Evolutionary conservation across 306 rosid species (phyloP), one percentile per base, ranked within the genome.

Genomic region (Lathyrus oleraceus): DNA sequence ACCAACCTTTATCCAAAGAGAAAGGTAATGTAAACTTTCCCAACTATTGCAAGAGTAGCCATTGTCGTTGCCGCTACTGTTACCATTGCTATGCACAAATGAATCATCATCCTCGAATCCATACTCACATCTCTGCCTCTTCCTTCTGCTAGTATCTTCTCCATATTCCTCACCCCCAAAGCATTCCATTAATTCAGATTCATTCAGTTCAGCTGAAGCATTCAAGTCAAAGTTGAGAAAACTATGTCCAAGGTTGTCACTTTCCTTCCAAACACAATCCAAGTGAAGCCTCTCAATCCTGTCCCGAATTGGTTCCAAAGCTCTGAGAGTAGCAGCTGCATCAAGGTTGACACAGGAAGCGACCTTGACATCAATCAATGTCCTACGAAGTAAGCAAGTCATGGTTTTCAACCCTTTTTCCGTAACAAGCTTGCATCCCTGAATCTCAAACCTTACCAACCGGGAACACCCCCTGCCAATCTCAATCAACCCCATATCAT

Each of bases 401-500:
- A 92, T 45, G 21, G 98, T 92, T 86, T 88, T 71, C 74, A 90
- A 61, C 54, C 98, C 98, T 61, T 70, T 78, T 32, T 78, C 80
- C 0, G 98, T 93, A 25, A 90, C 87, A 27, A 60, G 80, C 77
- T 84, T 88, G 60, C 96, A 93, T 12, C 98, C 98, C 53, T 76
- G 77, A 15, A 88, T 75, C 65, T 93, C 90, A 17, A 93, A 88
- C 72, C 74, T 82, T 3, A 68, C 79, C 65, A 94, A 48, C 65
- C 63, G 85, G n/a, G 87, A 80, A 74, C 97, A 94, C 3, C 99
- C 99, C 65, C 95, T 84, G 0, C 82, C 96, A 39, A 94, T 89
- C 83, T 89, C 96, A 19, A 94, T 94, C 89, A 94, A 76, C 19
- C 96, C 88, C 99, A 94, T 94, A 17, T 94, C 91, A 35, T 83